Evolutionary conservation across 257 asterid genomes (phyloP), one percentile per base, ranked within the genome.

Genomic region (Euphrasia confusa): DNA sequence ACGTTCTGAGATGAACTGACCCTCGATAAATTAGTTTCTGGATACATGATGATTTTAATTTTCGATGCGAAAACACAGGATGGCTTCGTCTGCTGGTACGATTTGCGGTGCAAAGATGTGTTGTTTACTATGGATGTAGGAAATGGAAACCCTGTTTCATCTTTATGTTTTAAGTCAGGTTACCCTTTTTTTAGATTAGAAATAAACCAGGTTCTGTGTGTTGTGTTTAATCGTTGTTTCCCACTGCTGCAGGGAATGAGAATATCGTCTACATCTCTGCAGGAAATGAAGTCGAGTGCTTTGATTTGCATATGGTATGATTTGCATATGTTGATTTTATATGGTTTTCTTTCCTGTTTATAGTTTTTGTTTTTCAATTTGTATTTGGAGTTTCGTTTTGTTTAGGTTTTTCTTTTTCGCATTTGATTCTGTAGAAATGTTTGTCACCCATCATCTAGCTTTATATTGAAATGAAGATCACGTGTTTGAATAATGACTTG

Each of bases 141-240:
- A 62, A 74, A 78, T 59, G 80, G 80, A n/a, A 71, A 69, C 67
- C 83, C 96, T 11, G 66, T 89, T 66, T 81, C 97, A 30, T 89
- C 97, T 37, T 47, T 93, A 13, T 93, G 92, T 69, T 93, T 84
- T 74, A 87, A 83, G 78, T 84, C 91, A 68, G 97, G 97, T 87
- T 75, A 21, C 72, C 48, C 44, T 58, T 50, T 53, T 24, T n/a
- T 49, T 49, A 49, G 54, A 49, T 49, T 4, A 49, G 8, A 49
- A 49, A n/a, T 26, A 49, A 1, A 49, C 14, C 10, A n/a, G 54
- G 6, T 49, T 49, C 33, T 30, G 33, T 4, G 15, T n/a, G 52
- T 48, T 49, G n/a, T 17, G 40, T 55, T 55, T 26, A 10, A n/a
- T 39, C 28, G 18, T 68, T 70, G 10, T 65, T 65, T 39, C 69